phyloP scores from a whole-genome alignment of 345 rosid genomes.

The Chamaenerion angustifolium region DNA sequence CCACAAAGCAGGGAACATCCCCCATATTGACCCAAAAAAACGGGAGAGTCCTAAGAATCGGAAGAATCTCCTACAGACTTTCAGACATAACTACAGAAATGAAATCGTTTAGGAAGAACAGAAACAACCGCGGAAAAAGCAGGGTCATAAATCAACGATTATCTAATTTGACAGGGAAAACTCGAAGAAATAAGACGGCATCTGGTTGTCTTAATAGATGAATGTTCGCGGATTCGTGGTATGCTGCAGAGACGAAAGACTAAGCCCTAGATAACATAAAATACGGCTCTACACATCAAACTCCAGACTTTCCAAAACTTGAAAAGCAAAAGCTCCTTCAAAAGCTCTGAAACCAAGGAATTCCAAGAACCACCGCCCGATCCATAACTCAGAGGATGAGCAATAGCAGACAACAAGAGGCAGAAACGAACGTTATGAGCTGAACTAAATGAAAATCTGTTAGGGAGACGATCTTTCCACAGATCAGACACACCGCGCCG shows the following conservation, averaged over 20 bases:
- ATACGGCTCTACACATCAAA: neutral
- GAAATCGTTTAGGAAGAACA: neutral
- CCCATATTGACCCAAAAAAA: constrained; percentile 11
- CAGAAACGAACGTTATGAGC: neutral
- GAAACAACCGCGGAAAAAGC: constrained; percentile 1
- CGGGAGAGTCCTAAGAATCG: constrained; percentile 10
- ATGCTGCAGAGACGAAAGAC: too few relatives aligned
- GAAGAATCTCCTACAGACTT: constrained; percentile 12
- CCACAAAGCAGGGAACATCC: constrained; percentile 15
- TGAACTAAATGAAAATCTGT: neutral
- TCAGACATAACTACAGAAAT: constrained; percentile 17
- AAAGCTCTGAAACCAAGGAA: neutral
- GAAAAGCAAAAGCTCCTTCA: neutral
- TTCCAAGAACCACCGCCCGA: neutral
- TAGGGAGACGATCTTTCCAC: constrained; percentile 2
- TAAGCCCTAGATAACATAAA: too few relatives aligned
- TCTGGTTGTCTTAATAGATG: neutral
- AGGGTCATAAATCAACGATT: constrained; percentile 1
- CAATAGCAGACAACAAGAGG: constrained; percentile 1
- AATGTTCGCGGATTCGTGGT: neutral
- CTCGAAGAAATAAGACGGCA: neutral
- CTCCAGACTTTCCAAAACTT: too few relatives aligned
- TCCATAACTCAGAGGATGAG: neutral
- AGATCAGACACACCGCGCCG: constrained; percentile 9
- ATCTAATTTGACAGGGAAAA: neutral